phyloP scores from a whole-genome alignment of 345 rosid species.

The Syzygium jambos region DNA sequence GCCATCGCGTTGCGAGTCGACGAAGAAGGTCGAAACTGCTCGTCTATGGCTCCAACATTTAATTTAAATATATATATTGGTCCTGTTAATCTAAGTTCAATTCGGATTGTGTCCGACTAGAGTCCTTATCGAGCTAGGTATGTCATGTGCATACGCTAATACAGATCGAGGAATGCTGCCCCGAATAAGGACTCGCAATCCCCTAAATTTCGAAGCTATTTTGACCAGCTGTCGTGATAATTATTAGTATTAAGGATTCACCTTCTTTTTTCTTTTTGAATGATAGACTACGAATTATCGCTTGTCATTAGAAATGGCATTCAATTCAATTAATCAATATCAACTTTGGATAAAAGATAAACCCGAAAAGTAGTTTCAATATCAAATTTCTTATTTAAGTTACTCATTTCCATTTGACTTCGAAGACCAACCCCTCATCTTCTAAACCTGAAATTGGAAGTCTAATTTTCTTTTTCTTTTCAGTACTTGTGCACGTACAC shows the following conservation, averaged over 20 bases:
- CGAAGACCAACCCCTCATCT: background rate
- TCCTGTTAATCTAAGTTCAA: background rate
- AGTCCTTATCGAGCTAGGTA: background rate
- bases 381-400: background rate
- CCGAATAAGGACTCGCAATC: background rate
- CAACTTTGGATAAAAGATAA: background rate
- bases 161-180: background rate
- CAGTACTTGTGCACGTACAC: background rate
- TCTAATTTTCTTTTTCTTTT: background rate
- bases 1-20: background rate
- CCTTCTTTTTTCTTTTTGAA: background rate
- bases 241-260: background rate
- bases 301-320: background rate
- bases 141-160: background rate
- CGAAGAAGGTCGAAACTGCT: background rate
- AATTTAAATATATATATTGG: background rate
- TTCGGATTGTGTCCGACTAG: background rate
- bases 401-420: background rate
- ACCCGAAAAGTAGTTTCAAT: background rate
- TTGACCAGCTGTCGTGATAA: background rate
- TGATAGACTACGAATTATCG: background rate
- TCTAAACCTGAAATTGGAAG: background rate
- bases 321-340: background rate
- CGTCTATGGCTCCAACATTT: background rate
- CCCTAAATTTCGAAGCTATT: background rate